These are phyloP conservation scores for Hymenoscyphus fructigenus DNA, from an alignment of 2,329 filamentous ascomycete species.

Conservation along the genomic window DNA sequence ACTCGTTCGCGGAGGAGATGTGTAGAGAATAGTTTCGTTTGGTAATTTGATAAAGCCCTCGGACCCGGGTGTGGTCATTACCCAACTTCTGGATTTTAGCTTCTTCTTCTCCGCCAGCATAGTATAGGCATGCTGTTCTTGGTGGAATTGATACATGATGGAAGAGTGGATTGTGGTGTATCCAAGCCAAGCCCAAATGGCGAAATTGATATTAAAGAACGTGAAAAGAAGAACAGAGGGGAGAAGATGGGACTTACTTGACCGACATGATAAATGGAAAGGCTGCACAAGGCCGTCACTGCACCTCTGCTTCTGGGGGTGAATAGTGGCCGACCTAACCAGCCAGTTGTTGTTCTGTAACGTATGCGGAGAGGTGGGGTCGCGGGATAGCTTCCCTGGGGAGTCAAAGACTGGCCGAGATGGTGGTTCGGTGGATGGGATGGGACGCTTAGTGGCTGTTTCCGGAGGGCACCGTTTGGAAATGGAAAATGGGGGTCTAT, in stretches of 20 bases:
- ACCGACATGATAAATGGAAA: constrained; percentile 14
- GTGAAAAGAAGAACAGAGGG: not conserved
- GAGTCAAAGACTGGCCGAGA: not conserved
- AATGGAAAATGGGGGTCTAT: not conserved
- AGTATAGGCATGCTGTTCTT: constrained; percentile 34
- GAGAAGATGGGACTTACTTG: constrained; percentile 11
- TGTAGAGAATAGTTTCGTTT: constrained; percentile 78
- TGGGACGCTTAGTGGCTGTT: not conserved
- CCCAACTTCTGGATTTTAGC: constrained; percentile 63
- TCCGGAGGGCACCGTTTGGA: not conserved
- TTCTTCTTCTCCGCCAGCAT: constrained; percentile 30
- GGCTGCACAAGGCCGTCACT: constrained; percentile 1
- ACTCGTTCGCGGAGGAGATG: constrained; percentile 75
- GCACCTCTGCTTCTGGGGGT: not conserved
- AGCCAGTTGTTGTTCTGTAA: constrained; percentile 8
- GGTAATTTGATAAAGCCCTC: constrained; percentile 79
- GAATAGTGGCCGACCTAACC: not conserved
- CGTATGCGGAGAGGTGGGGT: constrained; percentile 15
- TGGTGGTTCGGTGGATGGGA: constrained; percentile 5
- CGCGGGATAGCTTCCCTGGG: constrained; percentile 12
- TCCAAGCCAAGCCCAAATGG: not conserved
- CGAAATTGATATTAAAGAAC: not conserved
- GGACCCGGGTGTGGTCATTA: constrained; percentile 76
- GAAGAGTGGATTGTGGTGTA: not conserved
- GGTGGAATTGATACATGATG: constrained; percentile 35